Conservation (phyloP, 441 rosid species). For the Brassica balearica region DNA sequence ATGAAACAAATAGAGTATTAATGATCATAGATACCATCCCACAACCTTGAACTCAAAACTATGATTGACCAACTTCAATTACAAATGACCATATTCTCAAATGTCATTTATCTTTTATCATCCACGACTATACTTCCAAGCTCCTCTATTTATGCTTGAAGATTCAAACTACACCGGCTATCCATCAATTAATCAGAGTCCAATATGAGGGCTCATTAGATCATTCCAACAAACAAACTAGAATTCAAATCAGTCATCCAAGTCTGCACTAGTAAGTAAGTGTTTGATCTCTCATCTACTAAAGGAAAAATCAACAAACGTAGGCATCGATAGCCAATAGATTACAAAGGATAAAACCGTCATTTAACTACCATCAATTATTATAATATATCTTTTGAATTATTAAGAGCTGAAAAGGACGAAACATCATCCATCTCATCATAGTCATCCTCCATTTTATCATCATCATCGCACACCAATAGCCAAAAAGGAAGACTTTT, state of each 20-base stretch:
- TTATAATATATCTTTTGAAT: background rate
- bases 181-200: background rate
- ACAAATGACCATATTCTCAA: too few species aligned
- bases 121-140: background rate
- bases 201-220: background rate
- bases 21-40: too few species aligned
- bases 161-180: background rate
- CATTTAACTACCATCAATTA: background rate
- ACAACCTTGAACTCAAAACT: too few species aligned
- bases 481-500: background rate
- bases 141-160: background rate
- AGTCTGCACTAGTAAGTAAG: background rate
- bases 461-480: constrained; percentile 1
- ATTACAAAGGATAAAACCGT: background rate
- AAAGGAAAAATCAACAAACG: background rate
- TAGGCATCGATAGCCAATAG: background rate
- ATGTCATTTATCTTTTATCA: background rate
- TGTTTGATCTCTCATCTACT: background rate
- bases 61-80: too few species aligned
- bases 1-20: too few species aligned
- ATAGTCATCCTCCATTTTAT: constrained; percentile 11
- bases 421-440: background rate
- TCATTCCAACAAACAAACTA: background rate
- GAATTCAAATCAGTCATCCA: background rate
- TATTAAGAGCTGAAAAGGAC: background rate